Percentiles rank a stretch among this genome's conserved stretches.
Evolutionary conservation across 192 early-diverging fungal species (phyloP).

Genomic region (Podila horticola): DNA sequence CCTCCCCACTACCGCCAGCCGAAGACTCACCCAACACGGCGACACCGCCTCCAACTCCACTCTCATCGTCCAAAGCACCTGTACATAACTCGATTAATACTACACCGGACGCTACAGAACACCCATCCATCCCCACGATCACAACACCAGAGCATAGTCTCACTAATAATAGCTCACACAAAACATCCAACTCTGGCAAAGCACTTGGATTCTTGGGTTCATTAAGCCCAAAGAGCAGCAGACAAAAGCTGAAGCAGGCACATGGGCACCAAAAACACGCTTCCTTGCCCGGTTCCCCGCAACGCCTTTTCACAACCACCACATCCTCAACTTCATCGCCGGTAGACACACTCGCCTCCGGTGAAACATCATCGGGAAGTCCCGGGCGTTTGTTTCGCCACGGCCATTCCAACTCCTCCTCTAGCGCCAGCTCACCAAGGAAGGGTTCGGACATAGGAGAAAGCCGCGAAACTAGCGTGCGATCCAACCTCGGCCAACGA

Average conservation of each 20-base stretch:
- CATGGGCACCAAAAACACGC: background rate
- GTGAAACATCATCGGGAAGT: background rate
- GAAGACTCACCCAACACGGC: too few species aligned
- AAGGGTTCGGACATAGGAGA: background rate
- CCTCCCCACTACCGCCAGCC: too few species aligned
- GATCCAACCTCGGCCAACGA: conserved; percentile 20
- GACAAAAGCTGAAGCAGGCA: conserved; percentile 12
- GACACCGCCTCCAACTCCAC: background rate
- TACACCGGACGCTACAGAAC: background rate
- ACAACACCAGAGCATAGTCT: background rate
- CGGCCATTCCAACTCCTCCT: background rate
- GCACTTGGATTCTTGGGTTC: conserved; percentile 26
- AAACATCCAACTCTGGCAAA: conserved; percentile 3
- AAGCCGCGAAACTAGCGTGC: conserved; percentile 12
- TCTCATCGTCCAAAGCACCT: background rate
- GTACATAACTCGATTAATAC: background rate
- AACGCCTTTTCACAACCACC: background rate
- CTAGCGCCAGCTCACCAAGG: background rate
- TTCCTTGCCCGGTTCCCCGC: background rate
- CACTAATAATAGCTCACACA: background rate
- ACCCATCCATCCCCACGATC: background rate
- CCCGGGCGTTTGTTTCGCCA: background rate
- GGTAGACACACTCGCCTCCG: background rate
- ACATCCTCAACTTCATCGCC: conserved; percentile 2
- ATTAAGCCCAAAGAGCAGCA: conserved; percentile 33